Conservation (phyloP, 345 rosid genomes). For the Hirschfeldia incana region DNA sequence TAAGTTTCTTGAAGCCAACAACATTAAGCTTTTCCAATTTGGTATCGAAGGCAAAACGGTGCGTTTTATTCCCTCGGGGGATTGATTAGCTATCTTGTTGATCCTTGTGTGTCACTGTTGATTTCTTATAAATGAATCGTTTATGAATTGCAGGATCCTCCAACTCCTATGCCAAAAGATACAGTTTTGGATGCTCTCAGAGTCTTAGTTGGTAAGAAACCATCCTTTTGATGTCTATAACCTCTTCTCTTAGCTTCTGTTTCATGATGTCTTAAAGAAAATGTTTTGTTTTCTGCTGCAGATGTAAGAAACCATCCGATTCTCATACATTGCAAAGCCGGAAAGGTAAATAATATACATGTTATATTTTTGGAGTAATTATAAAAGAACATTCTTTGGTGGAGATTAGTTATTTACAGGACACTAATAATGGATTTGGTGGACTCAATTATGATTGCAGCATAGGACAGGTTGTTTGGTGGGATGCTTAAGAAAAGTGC, state of each 20-base stretch:
- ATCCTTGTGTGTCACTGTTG: not conserved
- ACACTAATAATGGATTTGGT: slow-evolving; percentile 21
- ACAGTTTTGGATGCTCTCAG: slow-evolving; percentile 67
- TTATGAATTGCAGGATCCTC: slow-evolving; percentile 51
- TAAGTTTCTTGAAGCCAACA: slow-evolving; percentile 55
- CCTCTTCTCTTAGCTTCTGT: not conserved
- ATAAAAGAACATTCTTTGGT: not conserved
- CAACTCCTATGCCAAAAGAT: slow-evolving; percentile 50
- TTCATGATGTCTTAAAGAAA: not conserved
- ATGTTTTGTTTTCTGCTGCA: slow-evolving; percentile 29
- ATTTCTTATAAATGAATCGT: not conserved
- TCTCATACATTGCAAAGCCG: slow-evolving; percentile 89
- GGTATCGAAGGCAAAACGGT: slow-evolving; percentile 73
- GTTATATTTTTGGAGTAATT: not conserved
- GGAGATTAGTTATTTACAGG: slow-evolving; percentile 1
- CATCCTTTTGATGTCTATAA: not conserved
- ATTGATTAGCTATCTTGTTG: not conserved
- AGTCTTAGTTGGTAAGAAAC: slow-evolving; percentile 59
- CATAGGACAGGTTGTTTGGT: slow-evolving; percentile 87
- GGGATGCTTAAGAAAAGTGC: slow-evolving; percentile 83
- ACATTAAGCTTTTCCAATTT: slow-evolving; percentile 70
- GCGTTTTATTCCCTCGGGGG: not conserved
- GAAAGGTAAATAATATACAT: slow-evolving; percentile 54
- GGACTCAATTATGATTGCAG: slow-evolving; percentile 45
- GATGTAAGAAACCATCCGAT: slow-evolving; percentile 92